Evolutionary conservation across 164 flowering plant species (phyloP), one percentile per base, ranked within the genome.

Genomic region (Liriodendron chinense): DNA sequence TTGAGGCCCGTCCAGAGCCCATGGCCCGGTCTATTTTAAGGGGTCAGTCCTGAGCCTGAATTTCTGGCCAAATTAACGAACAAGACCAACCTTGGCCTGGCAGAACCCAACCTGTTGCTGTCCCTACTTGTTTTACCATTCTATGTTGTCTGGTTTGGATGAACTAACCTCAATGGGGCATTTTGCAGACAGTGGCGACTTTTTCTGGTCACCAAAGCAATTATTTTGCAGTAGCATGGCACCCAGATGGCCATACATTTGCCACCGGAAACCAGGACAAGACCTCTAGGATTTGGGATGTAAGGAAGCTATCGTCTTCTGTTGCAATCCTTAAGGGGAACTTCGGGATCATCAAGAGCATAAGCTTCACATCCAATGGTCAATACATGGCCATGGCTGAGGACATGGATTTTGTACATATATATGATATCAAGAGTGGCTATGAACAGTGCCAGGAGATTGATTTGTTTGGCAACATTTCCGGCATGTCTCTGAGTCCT

Each of bases 241-340:
- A 89, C 77, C 91, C 93, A 7, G 83, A 84, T 72, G 90, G 91
- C n/a, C 77, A 28, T 21, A 78, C 74, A 53, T 88, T 89, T 75
- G 93, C 93, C 34, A 89, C 93, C 1, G 93, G 93, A 18, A 89
- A 88, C 69, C 93, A 88, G 78, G 93, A 89, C 76, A 89, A 88
- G 82, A 87, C 90, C 8, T 88, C 89, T 79, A 81, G 93, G 59
- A 86, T 89, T 5, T 89, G 93, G 93, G 93, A 89, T 74, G 47
- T 79, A 14, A 80, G 93, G 64, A 83, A 87, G 34, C 64, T 87
- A 9, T 81, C 88, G 9, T 69, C 81, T 1, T 76, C 93, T 0
- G 43, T 82, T 28, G 87, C 91, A 9, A 72, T 85, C 67, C 86
- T 89, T 18, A 88, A 84, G 80, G 86, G 88, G 4, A 88, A 88